Conservation (phyloP, 345 rosid species). For the Lenwebbia sp. region DNA sequence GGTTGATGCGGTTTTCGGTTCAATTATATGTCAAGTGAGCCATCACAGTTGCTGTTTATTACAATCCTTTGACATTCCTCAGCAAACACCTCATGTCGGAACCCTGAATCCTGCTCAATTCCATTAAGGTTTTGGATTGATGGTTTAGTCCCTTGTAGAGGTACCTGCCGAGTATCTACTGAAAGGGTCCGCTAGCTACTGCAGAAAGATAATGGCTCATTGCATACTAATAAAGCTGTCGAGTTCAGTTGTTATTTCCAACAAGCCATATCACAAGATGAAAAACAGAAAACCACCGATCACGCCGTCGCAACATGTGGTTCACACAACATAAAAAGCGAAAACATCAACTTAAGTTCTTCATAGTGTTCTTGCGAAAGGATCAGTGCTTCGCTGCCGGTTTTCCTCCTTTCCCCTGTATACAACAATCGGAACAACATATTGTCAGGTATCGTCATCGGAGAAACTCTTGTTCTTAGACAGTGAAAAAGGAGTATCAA, state of each 20-base stretch:
- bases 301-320: background rate
- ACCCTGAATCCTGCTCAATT: background rate
- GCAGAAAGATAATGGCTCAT: background rate
- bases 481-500: background rate
- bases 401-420: constrained; percentile 9
- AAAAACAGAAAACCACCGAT: background rate
- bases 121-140: background rate
- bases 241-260: background rate
- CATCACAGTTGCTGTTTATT: background rate
- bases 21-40: background rate
- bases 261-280: background rate
- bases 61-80: background rate
- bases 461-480: background rate
- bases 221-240: background rate
- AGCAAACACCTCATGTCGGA: background rate
- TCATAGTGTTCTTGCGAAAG: background rate
- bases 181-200: background rate
- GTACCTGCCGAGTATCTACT: background rate
- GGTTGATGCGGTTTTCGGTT: background rate
- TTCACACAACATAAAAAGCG: background rate
- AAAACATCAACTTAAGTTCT: background rate
- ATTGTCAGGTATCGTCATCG: background rate
- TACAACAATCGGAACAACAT: background rate
- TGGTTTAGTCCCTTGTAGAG: background rate
- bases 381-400: constrained; percentile 1